Evolutionary conservation across 2,329 filamentous ascomycete species (phyloP), one percentile per base, ranked within the genome.

Genomic region (Hymenoscyphus linearis): DNA sequence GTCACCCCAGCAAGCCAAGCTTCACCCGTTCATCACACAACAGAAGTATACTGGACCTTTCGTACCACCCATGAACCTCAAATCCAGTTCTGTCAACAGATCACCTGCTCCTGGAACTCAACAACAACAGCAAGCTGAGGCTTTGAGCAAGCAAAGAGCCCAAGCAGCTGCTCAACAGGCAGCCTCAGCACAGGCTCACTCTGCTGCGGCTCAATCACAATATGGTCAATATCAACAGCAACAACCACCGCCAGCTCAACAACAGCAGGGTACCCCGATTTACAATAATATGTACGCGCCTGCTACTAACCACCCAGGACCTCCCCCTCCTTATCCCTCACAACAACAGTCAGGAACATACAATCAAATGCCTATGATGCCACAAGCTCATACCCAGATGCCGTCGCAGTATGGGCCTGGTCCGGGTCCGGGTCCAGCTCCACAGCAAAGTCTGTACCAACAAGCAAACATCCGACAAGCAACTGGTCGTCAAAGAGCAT

Each of bases 21-120:
- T 97, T 62, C 95, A 99, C 73, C 95, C 95, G 0, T 99, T 99
- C 76, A 99, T 99, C 72, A 99, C 95, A 0, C 95, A 99, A 73
- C 90, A 96, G 72, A 99, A 98, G 78, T 99, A 89, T 73, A 97
- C 93, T 0, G 93, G 92, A 0, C 92, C 93, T 3, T 99, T 99
- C 72, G 90, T 98, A 55, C 95, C 95, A 9, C 93, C 93, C 2
- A 96, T 97, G 92, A 96, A 96, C 71, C 79, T 98, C 62, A 97
- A 97, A 74, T 86, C 91, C 22, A 91, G 89, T 69, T 89, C 90
- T 2, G 81, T 90, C 59, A 93, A 90, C 73, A 85, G 95, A 71
- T 96, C 93, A 22, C 91, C 93, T 14, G 92, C 93, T 5, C 93
- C 93, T 4, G 93, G 93, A 44, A 95, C 96, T 16, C 92, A 96